Evolutionary conservation across 306 rosid species (phyloP).

Genomic region (Acacia crassicarpa): DNA sequence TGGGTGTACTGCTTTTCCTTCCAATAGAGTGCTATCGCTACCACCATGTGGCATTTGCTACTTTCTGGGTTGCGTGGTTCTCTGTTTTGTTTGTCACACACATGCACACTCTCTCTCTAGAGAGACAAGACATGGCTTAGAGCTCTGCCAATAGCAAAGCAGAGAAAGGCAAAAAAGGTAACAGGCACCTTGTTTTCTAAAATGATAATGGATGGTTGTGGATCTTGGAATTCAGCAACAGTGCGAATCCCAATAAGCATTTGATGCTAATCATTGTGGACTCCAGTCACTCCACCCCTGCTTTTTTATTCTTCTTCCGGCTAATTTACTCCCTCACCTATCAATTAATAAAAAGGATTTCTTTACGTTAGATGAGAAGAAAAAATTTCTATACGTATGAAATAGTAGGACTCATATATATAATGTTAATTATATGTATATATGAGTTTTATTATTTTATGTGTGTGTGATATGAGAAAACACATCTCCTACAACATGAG

Average conservation of each 20-base stretch:
- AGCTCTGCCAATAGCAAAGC: conserved; percentile 57
- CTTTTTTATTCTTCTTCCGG: not conserved
- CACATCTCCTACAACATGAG: no score
- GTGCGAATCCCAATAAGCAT: conserved; percentile 99
- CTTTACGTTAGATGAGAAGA: no score
- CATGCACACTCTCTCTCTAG: conserved; percentile 6
- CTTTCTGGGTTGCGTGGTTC: conserved; percentile 36
- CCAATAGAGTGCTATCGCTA: conserved; percentile 33
- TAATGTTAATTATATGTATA: no score
- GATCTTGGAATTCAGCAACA: conserved; percentile 93
- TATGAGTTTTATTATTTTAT: no score
- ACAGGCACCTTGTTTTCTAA: not conserved
- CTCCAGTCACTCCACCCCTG: conserved; percentile 51
- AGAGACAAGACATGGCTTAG: conserved; percentile 54
- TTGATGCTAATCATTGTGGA: conserved; percentile 99
- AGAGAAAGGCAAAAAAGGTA: conserved; percentile 18
- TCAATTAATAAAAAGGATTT: no score
- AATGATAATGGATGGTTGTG: conserved; percentile 51
- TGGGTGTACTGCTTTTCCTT: conserved; percentile 35
- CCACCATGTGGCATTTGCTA: conserved; percentile 40
- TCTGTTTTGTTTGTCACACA: conserved; percentile 29
- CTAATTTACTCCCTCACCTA: no score
- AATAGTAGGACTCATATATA: no score
- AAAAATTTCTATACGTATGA: no score
- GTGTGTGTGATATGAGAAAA: no score